These are phyloP conservation scores for Penicillium rolfsii DNA, from an alignment of 2,329 filamentous ascomycete species.

Conservation along the genomic window DNA sequence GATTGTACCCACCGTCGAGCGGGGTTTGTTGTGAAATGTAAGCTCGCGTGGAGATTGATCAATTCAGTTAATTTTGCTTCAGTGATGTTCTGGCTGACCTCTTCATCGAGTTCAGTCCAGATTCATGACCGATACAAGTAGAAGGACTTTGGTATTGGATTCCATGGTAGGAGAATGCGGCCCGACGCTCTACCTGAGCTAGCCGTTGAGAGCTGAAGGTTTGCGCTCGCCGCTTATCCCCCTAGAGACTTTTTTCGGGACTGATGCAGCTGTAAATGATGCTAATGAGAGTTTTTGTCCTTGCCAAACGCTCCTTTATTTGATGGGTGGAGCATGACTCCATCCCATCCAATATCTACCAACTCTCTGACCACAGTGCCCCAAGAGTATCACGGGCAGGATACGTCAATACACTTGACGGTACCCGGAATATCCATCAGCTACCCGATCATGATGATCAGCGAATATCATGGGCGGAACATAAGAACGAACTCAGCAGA, in stretches of 20 bases:
- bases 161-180: not conserved
- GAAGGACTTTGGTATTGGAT: not conserved
- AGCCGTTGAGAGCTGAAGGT: not conserved
- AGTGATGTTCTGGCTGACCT: not conserved
- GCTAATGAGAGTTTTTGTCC: not conserved
- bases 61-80: not conserved
- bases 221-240: not conserved
- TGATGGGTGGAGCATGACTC: not conserved
- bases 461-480: too few species aligned
- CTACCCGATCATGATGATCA: too few species aligned
- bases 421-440: not conserved
- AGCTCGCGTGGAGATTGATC: not conserved
- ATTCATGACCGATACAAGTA: too few species aligned
- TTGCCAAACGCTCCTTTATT: not conserved
- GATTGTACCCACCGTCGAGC: not conserved
- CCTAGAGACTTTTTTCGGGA: not conserved
- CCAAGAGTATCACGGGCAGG: not conserved
- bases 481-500: too few species aligned
- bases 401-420: not conserved
- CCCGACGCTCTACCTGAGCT: not conserved
- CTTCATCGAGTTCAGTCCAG: too few species aligned
- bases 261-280: not conserved
- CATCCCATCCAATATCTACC: not conserved
- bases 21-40: not conserved
- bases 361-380: not conserved